Evolutionary conservation across 2,329 filamentous ascomycete species (phyloP), one percentile per base, ranked within the genome.

Genomic region (Chrysoporthe puriensis): DNA sequence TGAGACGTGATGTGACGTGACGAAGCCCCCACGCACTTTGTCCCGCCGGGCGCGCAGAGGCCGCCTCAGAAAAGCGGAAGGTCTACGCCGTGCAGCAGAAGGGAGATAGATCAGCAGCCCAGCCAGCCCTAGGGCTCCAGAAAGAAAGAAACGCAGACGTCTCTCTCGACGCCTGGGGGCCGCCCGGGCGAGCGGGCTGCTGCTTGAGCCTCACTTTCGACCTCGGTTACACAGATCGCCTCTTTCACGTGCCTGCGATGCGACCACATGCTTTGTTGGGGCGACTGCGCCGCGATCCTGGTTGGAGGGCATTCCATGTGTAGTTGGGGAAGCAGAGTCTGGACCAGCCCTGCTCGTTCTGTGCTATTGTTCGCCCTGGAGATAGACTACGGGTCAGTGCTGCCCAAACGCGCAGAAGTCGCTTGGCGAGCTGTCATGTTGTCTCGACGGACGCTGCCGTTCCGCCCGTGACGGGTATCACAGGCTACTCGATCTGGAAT

Each of bases 181-280:
- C 11, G 58, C 32, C 48, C 44, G 56, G 36, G 52, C 52, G 21
- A 34, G 61, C 56, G 40, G 50, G 26, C 52, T 50, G 57, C 48
- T 69, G 63, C 26, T 26, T 26, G 64, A 69, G 64, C 60, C 67
- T 66, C 67, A 66, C 61, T 46, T 56, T 62, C 66, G 60, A 66
- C 61, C 48, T 69, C 60, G 60, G 63, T 66, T 63, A 57, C 67
- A 69, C 64, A 48, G 26, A 26, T 43, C 66, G 13, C 26, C 18
- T 18, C 26, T 26, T 26, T 26, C 26, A 26, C 26, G 26, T 26
- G 26, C 26, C 26, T 26, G 26, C 26, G 26, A 26, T 26, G 26
- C 26, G 26, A 26, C 26, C 26, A 26, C 26, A 26, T 26, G 26
- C 26, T 26, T 26, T 26, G 26, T 26, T 26, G 26, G 26, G 26